These are phyloP conservation scores for Biscogniauxia marginata DNA, from an alignment of 2,329 filamentous ascomycete species.

Conservation along the genomic window DNA sequence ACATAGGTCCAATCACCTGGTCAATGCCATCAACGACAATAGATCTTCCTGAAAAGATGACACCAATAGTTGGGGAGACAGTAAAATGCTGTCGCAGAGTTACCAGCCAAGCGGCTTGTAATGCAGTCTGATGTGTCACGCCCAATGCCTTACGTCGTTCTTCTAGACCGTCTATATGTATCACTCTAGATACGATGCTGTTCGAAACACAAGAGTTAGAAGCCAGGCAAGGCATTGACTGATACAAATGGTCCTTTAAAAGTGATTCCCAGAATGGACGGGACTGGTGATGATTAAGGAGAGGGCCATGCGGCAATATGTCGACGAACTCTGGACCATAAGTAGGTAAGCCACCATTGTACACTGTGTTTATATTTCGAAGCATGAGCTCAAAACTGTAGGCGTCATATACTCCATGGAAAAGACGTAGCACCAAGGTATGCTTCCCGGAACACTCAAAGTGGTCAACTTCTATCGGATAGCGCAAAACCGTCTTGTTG, in stretches of 20 bases:
- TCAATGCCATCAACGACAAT: slow-evolving; percentile 67
- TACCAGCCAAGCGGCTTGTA: slow-evolving; percentile 72
- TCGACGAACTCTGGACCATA: slow-evolving; percentile 61
- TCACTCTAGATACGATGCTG: slow-evolving; percentile 23
- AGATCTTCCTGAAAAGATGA: slow-evolving; percentile 76
- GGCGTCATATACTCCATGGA: slow-evolving; percentile 87
- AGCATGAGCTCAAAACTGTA: slow-evolving; percentile 72
- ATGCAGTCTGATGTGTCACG: slow-evolving; percentile 75
- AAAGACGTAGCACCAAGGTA: slow-evolving; percentile 65
- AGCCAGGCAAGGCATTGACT: slow-evolving; percentile 20
- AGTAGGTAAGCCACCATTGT: slow-evolving; percentile 34
- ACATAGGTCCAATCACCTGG: slow-evolving; percentile 73
- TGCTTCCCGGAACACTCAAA: slow-evolving; percentile 29
- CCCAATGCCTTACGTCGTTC: slow-evolving; percentile 56
- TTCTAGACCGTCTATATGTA: slow-evolving; percentile 48
- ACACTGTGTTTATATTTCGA: slow-evolving; percentile 52
- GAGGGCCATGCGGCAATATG: slow-evolving; percentile 66
- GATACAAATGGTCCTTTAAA: slow-evolving; percentile 39
- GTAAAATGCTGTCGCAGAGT: slow-evolving; percentile 54
- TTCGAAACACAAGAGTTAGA: slow-evolving; percentile 1
- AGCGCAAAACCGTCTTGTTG: slow-evolving; percentile 48
- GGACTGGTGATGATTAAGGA: slow-evolving; percentile 45
- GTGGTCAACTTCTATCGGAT: slow-evolving; percentile 52
- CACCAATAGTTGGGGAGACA: slow-evolving; percentile 58
- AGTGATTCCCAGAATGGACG: slow-evolving; percentile 67